Percentiles rank a stretch among this genome's conserved stretches.
Conservation (phyloP, 2,329 filamentous ascomycete species). For the Cercospora zeae-maydis region DNA sequence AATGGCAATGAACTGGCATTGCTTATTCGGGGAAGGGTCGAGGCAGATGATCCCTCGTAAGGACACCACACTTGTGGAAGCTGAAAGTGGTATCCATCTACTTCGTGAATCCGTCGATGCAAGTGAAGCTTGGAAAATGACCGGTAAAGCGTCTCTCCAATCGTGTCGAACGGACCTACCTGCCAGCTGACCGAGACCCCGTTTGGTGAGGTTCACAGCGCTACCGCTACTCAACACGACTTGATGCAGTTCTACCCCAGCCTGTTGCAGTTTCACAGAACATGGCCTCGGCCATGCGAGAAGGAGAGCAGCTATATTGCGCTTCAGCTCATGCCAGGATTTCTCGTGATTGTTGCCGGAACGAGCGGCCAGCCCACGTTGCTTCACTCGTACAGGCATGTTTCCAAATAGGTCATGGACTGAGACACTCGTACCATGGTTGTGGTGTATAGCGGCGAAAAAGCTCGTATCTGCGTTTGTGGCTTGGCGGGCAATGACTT, state of each 20-base stretch:
- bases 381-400: constrained; percentile 86
- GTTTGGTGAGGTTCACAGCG: constrained; percentile 30
- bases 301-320: constrained; percentile 60
- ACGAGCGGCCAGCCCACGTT: constrained; percentile 58
- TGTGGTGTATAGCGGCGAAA: background rate
- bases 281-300: constrained; percentile 62
- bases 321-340: constrained; percentile 63
- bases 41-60: constrained; percentile 70
- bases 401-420: constrained; percentile 82
- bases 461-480: constrained; percentile 39
- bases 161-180: constrained; percentile 23
- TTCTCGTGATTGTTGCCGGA: constrained; percentile 52
- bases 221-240: constrained; percentile 22
- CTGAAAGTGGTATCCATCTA: constrained; percentile 69
- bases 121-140: constrained; percentile 65
- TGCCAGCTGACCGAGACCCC: constrained; percentile 27
- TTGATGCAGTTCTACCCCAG: constrained; percentile 30
- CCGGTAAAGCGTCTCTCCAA: constrained; percentile 41
- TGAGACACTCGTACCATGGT: constrained; percentile 65
- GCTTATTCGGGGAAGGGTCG: constrained; percentile 65
- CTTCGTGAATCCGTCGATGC: constrained; percentile 51
- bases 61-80: constrained; percentile 58
- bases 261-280: constrained; percentile 58
- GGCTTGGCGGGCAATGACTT: constrained; percentile 59
- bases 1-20: constrained; percentile 76